A percentile compares a stretch with the other conserved stretches of the same genome.
Conservation (phyloP, 345 rosid genomes). For the Xanthoceras sorbifolium region DNA sequence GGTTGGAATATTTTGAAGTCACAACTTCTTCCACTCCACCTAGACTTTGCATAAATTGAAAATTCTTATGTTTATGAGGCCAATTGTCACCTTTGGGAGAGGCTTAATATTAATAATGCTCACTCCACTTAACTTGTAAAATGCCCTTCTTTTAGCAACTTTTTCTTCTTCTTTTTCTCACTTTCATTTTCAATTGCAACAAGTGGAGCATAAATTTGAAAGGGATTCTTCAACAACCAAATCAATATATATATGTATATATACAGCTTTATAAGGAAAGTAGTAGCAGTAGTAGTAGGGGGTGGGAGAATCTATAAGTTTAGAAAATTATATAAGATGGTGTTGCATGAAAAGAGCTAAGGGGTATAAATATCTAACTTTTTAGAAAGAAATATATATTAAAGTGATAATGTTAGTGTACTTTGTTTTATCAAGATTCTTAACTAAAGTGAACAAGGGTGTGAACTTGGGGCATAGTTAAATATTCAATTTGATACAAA, state of each 20-base stretch:
- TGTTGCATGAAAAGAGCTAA: slow-evolving; percentile 25
- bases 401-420: slow-evolving; percentile 17
- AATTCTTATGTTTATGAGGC: neutral
- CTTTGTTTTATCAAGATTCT: slow-evolving; percentile 27
- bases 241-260: neutral
- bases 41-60: neutral
- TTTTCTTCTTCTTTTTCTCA: neutral
- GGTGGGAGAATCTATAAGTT: slow-evolving; percentile 28
- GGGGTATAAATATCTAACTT: slow-evolving; percentile 7
- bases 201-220: slow-evolving; percentile 18
- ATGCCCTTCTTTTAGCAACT: neutral
- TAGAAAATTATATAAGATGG: slow-evolving; percentile 10
- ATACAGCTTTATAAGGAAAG: neutral
- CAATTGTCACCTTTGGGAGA: neutral
- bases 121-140: neutral
- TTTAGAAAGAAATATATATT: slow-evolving; percentile 32
- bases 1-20: neutral
- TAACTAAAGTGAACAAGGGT: slow-evolving; percentile 10
- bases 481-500: neutral
- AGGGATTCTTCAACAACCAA: neutral
- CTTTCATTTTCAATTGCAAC: neutral
- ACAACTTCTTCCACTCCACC: neutral
- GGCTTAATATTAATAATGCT: neutral
- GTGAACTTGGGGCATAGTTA: neutral
- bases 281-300: neutral